phyloP scores from a whole-genome alignment of 2,329 filamentous ascomycete genomes.

The Dryadomyces quercus-mongolicae region DNA sequence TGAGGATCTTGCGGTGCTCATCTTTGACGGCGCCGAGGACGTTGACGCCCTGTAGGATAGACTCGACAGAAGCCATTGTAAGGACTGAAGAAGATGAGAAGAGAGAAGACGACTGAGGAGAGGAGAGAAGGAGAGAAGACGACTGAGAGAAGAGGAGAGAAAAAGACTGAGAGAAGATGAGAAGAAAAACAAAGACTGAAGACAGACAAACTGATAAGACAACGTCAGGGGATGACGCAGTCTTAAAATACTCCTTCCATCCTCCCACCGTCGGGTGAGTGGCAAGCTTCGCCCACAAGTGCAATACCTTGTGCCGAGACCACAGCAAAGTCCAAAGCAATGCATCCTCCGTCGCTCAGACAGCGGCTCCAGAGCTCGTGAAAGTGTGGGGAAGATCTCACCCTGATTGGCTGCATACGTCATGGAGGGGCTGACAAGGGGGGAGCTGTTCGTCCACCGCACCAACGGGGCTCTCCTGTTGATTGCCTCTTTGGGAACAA shows the following conservation, averaged over 20 bases:
- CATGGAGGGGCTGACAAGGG: not conserved
- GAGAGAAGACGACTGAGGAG: too few species aligned
- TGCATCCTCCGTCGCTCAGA: too few species aligned
- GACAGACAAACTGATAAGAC: not conserved
- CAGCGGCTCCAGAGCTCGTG: constrained; percentile 19
- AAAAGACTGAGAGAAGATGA: not conserved
- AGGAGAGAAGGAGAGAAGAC: too few species aligned
- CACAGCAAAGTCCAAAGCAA: too few species aligned
- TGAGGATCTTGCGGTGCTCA: constrained; percentile 80
- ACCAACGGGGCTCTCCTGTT: too few species aligned
- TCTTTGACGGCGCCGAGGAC: constrained; percentile 71
- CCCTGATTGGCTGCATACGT: constrained; percentile 11
- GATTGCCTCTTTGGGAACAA: constrained; percentile 12
- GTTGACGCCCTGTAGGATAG: constrained; percentile 76
- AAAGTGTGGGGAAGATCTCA: constrained; percentile 17
- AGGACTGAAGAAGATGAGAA: not conserved
- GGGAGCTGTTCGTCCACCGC: too few species aligned
- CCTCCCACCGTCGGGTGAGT: not conserved
- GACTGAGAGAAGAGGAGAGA: not conserved
- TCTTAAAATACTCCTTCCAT: constrained; percentile 1
- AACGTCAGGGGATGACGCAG: not conserved
- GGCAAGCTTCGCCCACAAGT: not conserved
- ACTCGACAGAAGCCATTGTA: constrained; percentile 59
- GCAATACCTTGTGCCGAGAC: not conserved
- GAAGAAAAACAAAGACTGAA: not conserved